phyloP scores from a whole-genome alignment of 2,329 filamentous ascomycete species.

The Arthrobotrys iridis region DNA sequence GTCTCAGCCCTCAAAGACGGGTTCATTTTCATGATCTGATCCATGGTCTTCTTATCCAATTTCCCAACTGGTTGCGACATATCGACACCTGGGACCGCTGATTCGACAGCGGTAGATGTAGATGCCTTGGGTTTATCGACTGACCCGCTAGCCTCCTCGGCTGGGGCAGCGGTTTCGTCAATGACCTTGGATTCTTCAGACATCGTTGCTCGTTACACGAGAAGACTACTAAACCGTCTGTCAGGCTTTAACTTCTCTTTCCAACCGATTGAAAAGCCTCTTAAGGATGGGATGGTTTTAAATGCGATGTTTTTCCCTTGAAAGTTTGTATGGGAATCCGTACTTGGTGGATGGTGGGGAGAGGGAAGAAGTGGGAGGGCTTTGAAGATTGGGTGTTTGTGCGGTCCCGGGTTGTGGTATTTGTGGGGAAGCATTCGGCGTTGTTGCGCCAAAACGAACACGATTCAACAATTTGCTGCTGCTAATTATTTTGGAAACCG shows the following conservation, averaged over 20 bases:
- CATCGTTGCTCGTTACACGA: slow-evolving; percentile 63
- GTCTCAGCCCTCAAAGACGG: slow-evolving; percentile 76
- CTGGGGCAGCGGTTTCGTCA: slow-evolving; percentile 66
- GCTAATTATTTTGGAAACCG: too few species aligned
- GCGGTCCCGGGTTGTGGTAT: slow-evolving; percentile 26
- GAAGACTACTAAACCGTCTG: too few species aligned
- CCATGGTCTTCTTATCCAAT: slow-evolving; percentile 56
- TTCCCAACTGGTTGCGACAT: slow-evolving; percentile 54
- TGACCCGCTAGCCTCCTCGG: slow-evolving; percentile 64
- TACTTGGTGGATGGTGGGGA: slow-evolving; percentile 1
- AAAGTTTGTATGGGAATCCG: too few species aligned
- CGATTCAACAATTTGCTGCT: slow-evolving; percentile 39
- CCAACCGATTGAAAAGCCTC: too few species aligned
- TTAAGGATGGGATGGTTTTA: too few species aligned
- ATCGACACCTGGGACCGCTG: slow-evolving; percentile 38
- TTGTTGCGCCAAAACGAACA: slow-evolving; percentile 19
- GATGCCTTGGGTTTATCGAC: slow-evolving; percentile 66
- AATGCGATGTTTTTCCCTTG: too few species aligned
- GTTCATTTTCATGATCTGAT: slow-evolving; percentile 64
- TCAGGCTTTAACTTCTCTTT: too few species aligned
- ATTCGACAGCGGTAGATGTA: slow-evolving; percentile 59
- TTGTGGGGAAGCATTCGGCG: slow-evolving; percentile 45
- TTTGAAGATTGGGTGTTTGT: neutral
- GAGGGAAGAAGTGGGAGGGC: neutral
- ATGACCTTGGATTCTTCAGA: slow-evolving; percentile 71